These are phyloP conservation scores for Wickerhamomyces pijperi DNA, from an alignment of 805 yeast genomes.

Conservation along the genomic window DNA sequence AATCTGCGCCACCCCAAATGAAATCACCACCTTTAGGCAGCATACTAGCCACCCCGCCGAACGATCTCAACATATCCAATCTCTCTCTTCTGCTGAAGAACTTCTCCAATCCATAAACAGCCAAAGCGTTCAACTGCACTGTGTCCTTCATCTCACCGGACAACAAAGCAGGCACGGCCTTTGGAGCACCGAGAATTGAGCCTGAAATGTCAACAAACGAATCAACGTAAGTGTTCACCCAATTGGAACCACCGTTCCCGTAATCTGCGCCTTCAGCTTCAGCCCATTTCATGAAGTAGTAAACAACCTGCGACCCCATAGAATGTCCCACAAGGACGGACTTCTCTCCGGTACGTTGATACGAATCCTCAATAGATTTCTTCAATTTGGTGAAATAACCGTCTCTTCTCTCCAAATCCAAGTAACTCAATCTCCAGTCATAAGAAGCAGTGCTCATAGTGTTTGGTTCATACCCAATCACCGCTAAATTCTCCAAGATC, in stretches of 20 bases:
- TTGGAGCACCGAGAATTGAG: slow-evolving; percentile 87
- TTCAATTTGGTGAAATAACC: slow-evolving; percentile 74
- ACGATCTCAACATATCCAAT: slow-evolving; percentile 71
- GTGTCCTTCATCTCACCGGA: slow-evolving; percentile 99
- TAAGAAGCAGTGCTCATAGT: slow-evolving; percentile 86
- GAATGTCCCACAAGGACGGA: slow-evolving; percentile 82
- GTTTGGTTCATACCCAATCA: slow-evolving; percentile 86
- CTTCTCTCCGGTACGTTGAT: slow-evolving; percentile 45
- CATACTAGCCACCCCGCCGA: slow-evolving; percentile 96
- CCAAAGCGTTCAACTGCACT: slow-evolving; percentile 83
- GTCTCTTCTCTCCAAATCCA: slow-evolving; percentile 82
- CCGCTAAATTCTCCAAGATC: slow-evolving; percentile 87
- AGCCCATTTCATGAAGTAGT: slow-evolving; percentile 90
- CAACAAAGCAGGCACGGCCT: slow-evolving; percentile 81
- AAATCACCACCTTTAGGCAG: slow-evolving; percentile 88
- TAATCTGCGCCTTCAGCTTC: slow-evolving; percentile 73
- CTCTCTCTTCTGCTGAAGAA: slow-evolving; percentile 87
- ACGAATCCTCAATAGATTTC: slow-evolving; percentile 53
- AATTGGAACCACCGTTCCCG: slow-evolving; percentile 84
- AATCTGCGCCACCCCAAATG: slow-evolving; percentile 67
- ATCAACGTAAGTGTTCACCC: slow-evolving; percentile 82
- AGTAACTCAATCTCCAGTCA: slow-evolving; percentile 90
- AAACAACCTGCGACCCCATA: slow-evolving; percentile 89
- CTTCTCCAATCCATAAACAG: slow-evolving; percentile 88
- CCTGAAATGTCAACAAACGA: slow-evolving; percentile 85